Evolutionary conservation across 768 basidiomycete species (phyloP).

Genomic region (Sistotremastrum suecicum): DNA sequence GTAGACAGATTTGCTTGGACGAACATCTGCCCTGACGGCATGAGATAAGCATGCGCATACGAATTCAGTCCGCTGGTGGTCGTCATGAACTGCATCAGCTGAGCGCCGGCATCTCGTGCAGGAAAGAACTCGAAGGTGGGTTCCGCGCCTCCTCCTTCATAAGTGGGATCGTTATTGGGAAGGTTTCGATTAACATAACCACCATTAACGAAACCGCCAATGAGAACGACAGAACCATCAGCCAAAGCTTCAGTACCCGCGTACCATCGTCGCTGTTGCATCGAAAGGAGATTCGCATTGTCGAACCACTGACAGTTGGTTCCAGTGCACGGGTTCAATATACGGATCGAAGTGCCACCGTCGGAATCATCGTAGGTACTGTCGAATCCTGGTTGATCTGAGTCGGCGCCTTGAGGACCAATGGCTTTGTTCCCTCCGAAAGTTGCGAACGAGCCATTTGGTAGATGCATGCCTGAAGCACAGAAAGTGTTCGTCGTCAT

Average conservation of each 20-base stretch:
- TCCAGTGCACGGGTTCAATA: constrained; percentile 60
- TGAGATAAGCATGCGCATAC: constrained; percentile 60
- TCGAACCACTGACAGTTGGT: constrained; percentile 57
- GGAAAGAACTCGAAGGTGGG: constrained; percentile 81
- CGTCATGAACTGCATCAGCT: constrained; percentile 52
- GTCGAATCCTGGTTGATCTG: constrained; percentile 28
- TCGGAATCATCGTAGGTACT: constrained; percentile 66
- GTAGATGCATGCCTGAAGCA: constrained; percentile 69
- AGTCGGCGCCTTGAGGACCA: constrained; percentile 41
- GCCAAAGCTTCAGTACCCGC: constrained; percentile 58
- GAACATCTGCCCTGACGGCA: constrained; percentile 66
- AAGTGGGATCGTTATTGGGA: constrained; percentile 49
- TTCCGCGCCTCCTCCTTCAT: constrained; percentile 59
- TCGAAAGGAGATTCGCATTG: constrained; percentile 40
- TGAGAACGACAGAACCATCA: constrained; percentile 66
- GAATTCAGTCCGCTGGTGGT: constrained; percentile 65
- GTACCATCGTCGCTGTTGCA: constrained; percentile 68
- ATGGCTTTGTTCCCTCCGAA: constrained; percentile 73
- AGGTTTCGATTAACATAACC: constrained; percentile 70
- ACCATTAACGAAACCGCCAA: constrained; percentile 69
- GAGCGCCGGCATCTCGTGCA: constrained; percentile 28
- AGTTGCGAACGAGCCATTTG: constrained; percentile 61
- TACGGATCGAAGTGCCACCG: constrained; percentile 64
- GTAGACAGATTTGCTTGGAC: constrained; percentile 74
- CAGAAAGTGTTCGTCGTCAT: constrained; percentile 66